These are phyloP conservation scores for Dendrobium catenatum DNA, from an alignment of 106 monocot species.

Conservation along the genomic window DNA sequence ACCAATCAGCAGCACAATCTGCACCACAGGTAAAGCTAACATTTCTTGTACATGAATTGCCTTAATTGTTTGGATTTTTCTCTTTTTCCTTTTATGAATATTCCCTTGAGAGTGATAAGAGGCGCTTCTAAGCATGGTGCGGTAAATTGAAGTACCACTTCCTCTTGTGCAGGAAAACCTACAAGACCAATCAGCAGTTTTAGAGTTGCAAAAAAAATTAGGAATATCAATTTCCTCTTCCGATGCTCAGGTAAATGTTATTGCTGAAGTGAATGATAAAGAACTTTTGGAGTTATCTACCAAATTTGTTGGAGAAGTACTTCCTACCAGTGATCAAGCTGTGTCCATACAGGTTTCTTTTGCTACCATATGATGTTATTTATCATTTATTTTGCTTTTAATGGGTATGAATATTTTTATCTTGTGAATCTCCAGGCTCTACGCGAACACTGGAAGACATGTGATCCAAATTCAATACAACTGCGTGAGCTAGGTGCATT, in stretches of 20 bases:
- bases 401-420: background rate
- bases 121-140: background rate
- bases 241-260: slow-evolving; percentile 22
- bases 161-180: slow-evolving; percentile 25
- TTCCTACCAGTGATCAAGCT: slow-evolving; percentile 35
- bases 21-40: slow-evolving; percentile 32
- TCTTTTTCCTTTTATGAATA: background rate
- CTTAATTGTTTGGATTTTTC: background rate
- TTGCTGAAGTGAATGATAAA: slow-evolving; percentile 57
- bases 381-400: background rate
- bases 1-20: slow-evolving; percentile 10
- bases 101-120: background rate
- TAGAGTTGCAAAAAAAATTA: slow-evolving; percentile 58
- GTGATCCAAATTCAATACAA: slow-evolving; percentile 48
- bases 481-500: slow-evolving; percentile 75
- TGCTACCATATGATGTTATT: background rate
- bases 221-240: slow-evolving; percentile 44
- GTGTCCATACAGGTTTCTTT: slow-evolving; percentile 53
- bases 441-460: slow-evolving; percentile 74
- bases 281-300: slow-evolving; percentile 67
- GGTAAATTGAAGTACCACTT: background rate
- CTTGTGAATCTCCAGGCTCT: slow-evolving; percentile 37
- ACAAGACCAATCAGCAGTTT: slow-evolving; percentile 31
- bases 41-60: background rate
- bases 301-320: slow-evolving; percentile 46